phyloP scores from a whole-genome alignment of 768 basidiomycete species.

The Rhizopogon salebrosus region DNA sequence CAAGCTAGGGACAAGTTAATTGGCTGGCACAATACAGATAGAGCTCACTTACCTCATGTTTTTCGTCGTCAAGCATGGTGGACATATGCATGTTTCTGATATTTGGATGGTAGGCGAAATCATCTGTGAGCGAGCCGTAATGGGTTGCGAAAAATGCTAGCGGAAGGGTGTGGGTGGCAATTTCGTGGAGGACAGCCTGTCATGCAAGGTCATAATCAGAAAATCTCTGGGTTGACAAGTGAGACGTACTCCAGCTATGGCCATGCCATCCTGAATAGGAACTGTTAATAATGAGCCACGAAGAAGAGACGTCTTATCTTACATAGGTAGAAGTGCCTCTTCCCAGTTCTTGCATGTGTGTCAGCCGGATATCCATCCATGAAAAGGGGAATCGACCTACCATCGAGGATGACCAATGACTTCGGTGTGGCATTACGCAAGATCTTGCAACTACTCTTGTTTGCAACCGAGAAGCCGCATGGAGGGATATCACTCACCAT shows the following conservation, averaged over 20 bases:
- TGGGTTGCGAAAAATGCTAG: constrained; percentile 97
- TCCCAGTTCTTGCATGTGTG: constrained; percentile 63
- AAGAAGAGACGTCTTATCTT: constrained; percentile 17
- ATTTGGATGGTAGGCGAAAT: constrained; percentile 88
- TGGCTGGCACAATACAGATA: not conserved
- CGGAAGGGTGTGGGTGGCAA: constrained; percentile 89
- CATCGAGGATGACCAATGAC: constrained; percentile 92
- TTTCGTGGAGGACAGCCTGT: constrained; percentile 87
- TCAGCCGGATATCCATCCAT: constrained; percentile 6
- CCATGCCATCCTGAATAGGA: constrained; percentile 84
- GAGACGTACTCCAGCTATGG: constrained; percentile 77
- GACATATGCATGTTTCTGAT: constrained; percentile 96
- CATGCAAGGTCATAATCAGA: constrained; percentile 5
- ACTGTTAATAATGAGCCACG: not conserved
- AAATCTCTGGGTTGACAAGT: not conserved
- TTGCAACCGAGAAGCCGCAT: not conserved
- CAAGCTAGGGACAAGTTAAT: constrained; percentile 46
- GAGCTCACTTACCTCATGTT: constrained; percentile 59
- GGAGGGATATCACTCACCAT: constrained; percentile 47
- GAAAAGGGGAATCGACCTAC: constrained; percentile 35
- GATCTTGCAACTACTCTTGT: constrained; percentile 71
- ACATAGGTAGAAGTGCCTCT: constrained; percentile 94
- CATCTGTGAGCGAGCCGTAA: constrained; percentile 93
- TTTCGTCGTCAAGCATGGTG: constrained; percentile 89
- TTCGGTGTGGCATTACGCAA: constrained; percentile 89